Conservation (phyloP, 192 early-diverging fungal genomes). For the Coemansia sp. region DNA sequence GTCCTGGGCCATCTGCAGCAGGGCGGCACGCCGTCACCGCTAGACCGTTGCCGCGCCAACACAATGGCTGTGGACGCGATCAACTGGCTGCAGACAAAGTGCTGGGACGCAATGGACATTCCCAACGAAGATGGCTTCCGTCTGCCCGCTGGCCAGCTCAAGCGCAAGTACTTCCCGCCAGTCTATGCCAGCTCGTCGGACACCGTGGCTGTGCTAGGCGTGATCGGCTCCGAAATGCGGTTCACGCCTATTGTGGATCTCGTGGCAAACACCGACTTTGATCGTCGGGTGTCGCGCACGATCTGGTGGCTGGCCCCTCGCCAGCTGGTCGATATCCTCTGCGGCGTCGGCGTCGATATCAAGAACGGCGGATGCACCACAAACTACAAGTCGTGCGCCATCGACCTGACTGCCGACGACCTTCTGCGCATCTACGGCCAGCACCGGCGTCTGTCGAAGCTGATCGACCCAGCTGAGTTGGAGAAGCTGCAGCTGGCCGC, state of each 20-base stretch:
- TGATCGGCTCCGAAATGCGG: constrained; percentile 71
- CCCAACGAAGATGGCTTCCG: constrained; percentile 44
- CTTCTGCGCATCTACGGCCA: constrained; percentile 49
- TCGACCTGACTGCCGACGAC: constrained; percentile 54
- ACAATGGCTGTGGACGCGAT: constrained; percentile 78
- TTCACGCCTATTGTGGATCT: constrained; percentile 74
- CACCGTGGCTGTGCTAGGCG: constrained; percentile 77
- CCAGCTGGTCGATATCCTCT: constrained; percentile 63
- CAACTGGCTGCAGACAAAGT: constrained; percentile 77
- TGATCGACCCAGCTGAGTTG: constrained; percentile 7
- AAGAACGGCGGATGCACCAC: constrained; percentile 45
- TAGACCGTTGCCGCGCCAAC: constrained; percentile 94
- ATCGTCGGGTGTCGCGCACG: constrained; percentile 67
- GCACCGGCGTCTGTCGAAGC: constrained; percentile 46
- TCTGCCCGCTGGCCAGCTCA: constrained; percentile 38
- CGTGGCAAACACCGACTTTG: constrained; percentile 74
- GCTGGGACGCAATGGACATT: constrained; percentile 51
- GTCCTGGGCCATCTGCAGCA: constrained; percentile 96
- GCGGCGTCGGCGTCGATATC: constrained; percentile 57
- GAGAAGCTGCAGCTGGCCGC: constrained; percentile 5
- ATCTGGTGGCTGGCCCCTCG: constrained; percentile 71
- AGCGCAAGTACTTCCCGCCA: constrained; percentile 55
- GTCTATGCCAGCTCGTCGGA: constrained; percentile 62
- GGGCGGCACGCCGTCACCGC: constrained; percentile 87
- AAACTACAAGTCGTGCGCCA: constrained; percentile 50